Conservation (phyloP, 345 rosid species). For the Linum trigynum region DNA sequence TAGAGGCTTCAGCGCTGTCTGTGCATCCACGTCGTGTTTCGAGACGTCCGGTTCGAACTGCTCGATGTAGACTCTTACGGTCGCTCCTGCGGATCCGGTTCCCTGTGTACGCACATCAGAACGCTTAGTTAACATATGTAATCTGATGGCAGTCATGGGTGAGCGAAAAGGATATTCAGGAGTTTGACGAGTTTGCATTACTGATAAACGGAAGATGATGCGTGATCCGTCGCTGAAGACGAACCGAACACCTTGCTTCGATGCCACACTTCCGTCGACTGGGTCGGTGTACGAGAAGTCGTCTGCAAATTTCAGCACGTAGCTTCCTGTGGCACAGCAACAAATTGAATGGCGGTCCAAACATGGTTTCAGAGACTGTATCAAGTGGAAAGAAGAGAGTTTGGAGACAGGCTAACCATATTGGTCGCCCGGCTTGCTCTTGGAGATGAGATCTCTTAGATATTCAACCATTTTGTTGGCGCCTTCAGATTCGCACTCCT, state of each 20-base stretch:
- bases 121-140: too few species aligned
- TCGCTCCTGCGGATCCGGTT: slow-evolving; percentile 95
- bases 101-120: slow-evolving; percentile 31
- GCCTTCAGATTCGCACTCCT: slow-evolving; percentile 93
- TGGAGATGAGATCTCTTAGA: slow-evolving; percentile 64
- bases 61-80: slow-evolving; percentile 71
- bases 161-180: not conserved
- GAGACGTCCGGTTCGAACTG: slow-evolving; percentile 75
- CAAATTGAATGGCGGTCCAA: slow-evolving; percentile 8
- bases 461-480: slow-evolving; percentile 74
- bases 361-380: not conserved
- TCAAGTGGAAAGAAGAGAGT: not conserved
- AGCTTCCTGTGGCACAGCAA: slow-evolving; percentile 37
- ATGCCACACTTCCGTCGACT: slow-evolving; percentile 82
- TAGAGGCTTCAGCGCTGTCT: slow-evolving; percentile 66
- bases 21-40: slow-evolving; percentile 86
- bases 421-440: slow-evolving; percentile 57
- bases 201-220: slow-evolving; percentile 82
- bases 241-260: slow-evolving; percentile 92
- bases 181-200: slow-evolving; percentile 21
- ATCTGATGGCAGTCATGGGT: too few species aligned
- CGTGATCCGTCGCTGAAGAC: slow-evolving; percentile 86
- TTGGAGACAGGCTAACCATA: slow-evolving; percentile 42
- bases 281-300: slow-evolving; percentile 91
- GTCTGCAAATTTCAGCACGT: slow-evolving; percentile 66